Evolutionary conservation across 23 red algal genomes (phyloP), one percentile per base, ranked within the genome.

Genomic region (Gracilaria domingensis): DNA sequence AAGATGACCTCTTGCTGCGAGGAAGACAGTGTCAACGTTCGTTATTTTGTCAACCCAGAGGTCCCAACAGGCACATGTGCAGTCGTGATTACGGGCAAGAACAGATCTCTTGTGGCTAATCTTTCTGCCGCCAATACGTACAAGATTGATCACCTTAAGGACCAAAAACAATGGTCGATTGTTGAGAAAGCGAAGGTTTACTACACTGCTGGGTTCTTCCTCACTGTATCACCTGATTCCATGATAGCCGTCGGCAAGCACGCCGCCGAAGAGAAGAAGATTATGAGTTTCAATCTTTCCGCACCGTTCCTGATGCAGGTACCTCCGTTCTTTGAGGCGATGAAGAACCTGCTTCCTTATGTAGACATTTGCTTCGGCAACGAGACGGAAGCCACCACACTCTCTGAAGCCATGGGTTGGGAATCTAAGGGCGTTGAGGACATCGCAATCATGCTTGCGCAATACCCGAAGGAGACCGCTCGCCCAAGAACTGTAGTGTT

Each of bases 131-230:
- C 97, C 34, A 99, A 99, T 81, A 96, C 93, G 34, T 99, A 96
- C 86, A 80, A 83, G 81, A 70, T 89, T 35, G 94, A 94, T 18
- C 94, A 99, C 59, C 58, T 99, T 13, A 90, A 87, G 55, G 88
- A 93, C 26, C 47, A 77, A 16, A 86, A 87, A n/a, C 94, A 96
- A 66, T 99, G 97, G 97, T 65, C 90, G 21, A 69, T 96, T 69
- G 97, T 96, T 7, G 91, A 96, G 54, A 94, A 87, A 26, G 97
- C 97, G 13, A 56, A 69, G 29, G 38, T 96, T 17, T 96, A 92
- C 66, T 99, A 99, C 90, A 96, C 95, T 28, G 90, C 97, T 50
- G 97, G 97, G 17, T 99, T 99, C 82, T 99, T 99, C 88, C 90
- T 96, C 62, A 99, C 97, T 0, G 97, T 99, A 24, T 96, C 94